Conservation (phyloP, 495 filamentous ascomycete genomes). For the Talaromyces wortmannii region DNA sequence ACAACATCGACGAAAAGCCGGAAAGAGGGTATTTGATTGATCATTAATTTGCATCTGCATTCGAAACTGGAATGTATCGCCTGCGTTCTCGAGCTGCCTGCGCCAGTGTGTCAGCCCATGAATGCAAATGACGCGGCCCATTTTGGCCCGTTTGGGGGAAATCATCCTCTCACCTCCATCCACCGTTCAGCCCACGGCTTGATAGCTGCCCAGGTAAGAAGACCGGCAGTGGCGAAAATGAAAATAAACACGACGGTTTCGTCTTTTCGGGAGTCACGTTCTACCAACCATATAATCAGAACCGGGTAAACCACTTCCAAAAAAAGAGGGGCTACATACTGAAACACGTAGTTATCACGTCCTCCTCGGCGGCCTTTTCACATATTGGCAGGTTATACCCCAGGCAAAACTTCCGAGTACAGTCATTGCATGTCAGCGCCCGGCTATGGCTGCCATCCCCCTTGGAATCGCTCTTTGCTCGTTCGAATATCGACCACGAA, state of each 20-base stretch:
- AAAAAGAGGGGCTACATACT: slow-evolving; percentile 32
- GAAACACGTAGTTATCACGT: slow-evolving; percentile 87
- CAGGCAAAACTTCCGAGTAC: slow-evolving; percentile 87
- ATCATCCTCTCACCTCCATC: slow-evolving; percentile 36
- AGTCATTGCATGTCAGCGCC: slow-evolving; percentile 65
- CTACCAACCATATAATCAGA: slow-evolving; percentile 23
- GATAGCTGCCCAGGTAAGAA: slow-evolving; percentile 73
- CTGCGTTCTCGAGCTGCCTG: slow-evolving; percentile 38
- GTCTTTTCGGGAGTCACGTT: slow-evolving; percentile 85
- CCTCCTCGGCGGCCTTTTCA: slow-evolving; percentile 74
- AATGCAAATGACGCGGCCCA: slow-evolving; percentile 5
- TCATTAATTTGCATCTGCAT: slow-evolving; percentile 1
- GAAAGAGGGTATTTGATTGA: not conserved
- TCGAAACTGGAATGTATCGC: slow-evolving; percentile 36
- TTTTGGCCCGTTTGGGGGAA: too few relatives aligned
- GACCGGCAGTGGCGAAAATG: slow-evolving; percentile 74
- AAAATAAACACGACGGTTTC: slow-evolving; percentile 89
- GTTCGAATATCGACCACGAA: not conserved
- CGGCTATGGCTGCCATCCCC: slow-evolving; percentile 12
- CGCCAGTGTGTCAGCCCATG: not conserved
- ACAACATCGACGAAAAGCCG: not conserved
- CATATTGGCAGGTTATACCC: slow-evolving; percentile 80
- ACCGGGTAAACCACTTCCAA: not conserved
- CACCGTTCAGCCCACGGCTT: slow-evolving; percentile 58
- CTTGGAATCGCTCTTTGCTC: slow-evolving; percentile 5